Percentiles rank a stretch among this genome's conserved stretches.
Evolutionary conservation across 192 early-diverging fungal genomes (phyloP).

Genomic region (Coemansia sp.): DNA sequence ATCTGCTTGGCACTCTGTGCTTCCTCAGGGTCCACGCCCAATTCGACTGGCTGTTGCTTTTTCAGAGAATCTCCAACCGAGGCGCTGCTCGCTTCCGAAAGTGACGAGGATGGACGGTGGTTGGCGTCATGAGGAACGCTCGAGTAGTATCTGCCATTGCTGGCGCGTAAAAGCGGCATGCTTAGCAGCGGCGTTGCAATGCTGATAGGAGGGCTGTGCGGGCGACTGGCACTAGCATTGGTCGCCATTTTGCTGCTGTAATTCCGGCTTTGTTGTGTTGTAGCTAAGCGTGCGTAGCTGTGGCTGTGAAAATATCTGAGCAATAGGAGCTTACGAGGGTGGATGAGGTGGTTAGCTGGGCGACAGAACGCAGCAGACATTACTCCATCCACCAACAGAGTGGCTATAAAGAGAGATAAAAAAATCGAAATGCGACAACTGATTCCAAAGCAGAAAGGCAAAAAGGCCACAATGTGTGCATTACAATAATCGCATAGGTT

Average conservation of each 20-base stretch:
- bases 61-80: not conserved
- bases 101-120: conserved; percentile 7
- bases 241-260: not conserved
- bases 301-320: not conserved
- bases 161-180: conserved; percentile 13
- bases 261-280: not conserved
- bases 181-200: conserved; percentile 23
- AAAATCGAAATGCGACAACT: not conserved
- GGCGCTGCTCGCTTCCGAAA: conserved; percentile 1
- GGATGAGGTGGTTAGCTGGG: not conserved
- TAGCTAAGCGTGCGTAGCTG: not conserved
- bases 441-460: not conserved
- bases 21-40: conserved; percentile 39
- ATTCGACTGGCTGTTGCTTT: not conserved
- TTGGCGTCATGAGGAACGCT: conserved; percentile 9
- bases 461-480: not conserved
- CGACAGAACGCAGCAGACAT: conserved; percentile 10
- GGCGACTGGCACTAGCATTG: not conserved
- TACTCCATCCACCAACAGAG: conserved; percentile 7
- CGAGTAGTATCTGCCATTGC: conserved; percentile 44
- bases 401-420: not conserved
- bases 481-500: not conserved
- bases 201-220: conserved; percentile 1
- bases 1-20: conserved; percentile 8
- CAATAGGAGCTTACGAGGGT: not conserved